Evolutionary conservation across 2,329 filamentous ascomycete genomes (phyloP).

Genomic region (Plectosphaerella plurivora): DNA sequence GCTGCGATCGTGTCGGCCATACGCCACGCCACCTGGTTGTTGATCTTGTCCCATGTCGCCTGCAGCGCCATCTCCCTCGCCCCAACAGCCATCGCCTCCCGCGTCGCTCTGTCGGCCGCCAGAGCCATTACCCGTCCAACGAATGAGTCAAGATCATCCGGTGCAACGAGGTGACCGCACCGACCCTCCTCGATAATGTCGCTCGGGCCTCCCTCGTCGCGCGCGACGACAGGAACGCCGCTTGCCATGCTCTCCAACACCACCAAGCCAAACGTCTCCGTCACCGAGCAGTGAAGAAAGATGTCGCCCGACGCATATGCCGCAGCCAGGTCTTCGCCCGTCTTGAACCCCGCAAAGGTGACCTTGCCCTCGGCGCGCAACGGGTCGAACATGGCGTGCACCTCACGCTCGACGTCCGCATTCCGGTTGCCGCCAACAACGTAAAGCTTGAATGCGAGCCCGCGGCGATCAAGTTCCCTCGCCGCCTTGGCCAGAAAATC

Average conservation of each 20-base stretch:
- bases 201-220: slow-evolving; percentile 65
- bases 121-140: slow-evolving; percentile 48
- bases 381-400: slow-evolving; percentile 53
- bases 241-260: slow-evolving; percentile 69
- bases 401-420: slow-evolving; percentile 54
- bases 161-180: slow-evolving; percentile 57
- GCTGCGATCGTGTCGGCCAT: slow-evolving; percentile 51
- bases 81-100: slow-evolving; percentile 37
- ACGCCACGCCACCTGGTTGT: slow-evolving; percentile 63
- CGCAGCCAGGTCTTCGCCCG: slow-evolving; percentile 56
- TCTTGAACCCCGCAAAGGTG: slow-evolving; percentile 62
- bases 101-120: slow-evolving; percentile 36
- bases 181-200: slow-evolving; percentile 58
- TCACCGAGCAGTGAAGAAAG: slow-evolving; percentile 69
- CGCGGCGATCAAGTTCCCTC: slow-evolving; percentile 46
- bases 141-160: slow-evolving; percentile 55
- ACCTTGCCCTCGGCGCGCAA: slow-evolving; percentile 47
- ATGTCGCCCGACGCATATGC: slow-evolving; percentile 64
- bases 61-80: slow-evolving; percentile 55
- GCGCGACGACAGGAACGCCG: slow-evolving; percentile 63
- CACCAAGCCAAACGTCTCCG: slow-evolving; percentile 68
- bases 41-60: slow-evolving; percentile 68
- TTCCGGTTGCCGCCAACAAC: slow-evolving; percentile 67
- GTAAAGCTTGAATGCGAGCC: slow-evolving; percentile 58
- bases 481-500: slow-evolving; percentile 58